Conservation (phyloP, 2,329 filamentous ascomycete genomes). For the Didymella arachidicola region DNA sequence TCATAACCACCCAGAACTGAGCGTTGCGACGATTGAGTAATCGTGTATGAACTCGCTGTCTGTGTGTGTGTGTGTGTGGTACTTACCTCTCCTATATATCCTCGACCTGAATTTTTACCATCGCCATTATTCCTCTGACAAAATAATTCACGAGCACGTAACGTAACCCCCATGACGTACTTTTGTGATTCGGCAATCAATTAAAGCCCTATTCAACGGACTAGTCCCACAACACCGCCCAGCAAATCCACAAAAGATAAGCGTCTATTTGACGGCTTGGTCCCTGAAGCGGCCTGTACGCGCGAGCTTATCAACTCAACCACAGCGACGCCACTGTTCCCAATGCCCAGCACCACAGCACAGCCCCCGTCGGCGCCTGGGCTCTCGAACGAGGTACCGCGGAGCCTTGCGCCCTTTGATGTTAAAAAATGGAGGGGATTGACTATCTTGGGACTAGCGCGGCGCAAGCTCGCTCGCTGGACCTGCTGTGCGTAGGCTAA, state of each 20-base stretch:
- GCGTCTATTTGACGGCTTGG: conserved; percentile 18
- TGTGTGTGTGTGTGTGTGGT: too few relatives aligned
- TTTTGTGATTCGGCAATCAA: conserved; percentile 15
- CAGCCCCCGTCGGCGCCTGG: too few relatives aligned
- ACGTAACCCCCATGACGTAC: conserved; percentile 9
- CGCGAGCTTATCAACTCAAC: conserved; percentile 3
- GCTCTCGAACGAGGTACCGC: conserved; percentile 5
- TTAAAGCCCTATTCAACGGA: not conserved
- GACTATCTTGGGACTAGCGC: conserved; percentile 9
- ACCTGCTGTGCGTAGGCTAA: conserved; percentile 5
- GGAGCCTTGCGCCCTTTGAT: not conserved
- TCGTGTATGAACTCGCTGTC: too few relatives aligned
- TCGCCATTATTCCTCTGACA: not conserved
- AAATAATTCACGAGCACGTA: not conserved
- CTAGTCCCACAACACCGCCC: conserved; percentile 10
- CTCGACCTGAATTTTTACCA: not conserved
- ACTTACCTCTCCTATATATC: not conserved
- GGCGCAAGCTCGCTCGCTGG: conserved; percentile 18
- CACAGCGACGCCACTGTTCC: not conserved
- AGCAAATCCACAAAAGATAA: conserved; percentile 23
- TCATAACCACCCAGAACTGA: not conserved
- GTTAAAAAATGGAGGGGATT: conserved; percentile 10
- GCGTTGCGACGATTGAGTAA: too few relatives aligned
- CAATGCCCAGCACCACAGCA: not conserved
- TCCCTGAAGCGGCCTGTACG: not conserved